Conservation (phyloP, 208 protist genomes). For the Leptomonas pyrrhocoris region DNA sequence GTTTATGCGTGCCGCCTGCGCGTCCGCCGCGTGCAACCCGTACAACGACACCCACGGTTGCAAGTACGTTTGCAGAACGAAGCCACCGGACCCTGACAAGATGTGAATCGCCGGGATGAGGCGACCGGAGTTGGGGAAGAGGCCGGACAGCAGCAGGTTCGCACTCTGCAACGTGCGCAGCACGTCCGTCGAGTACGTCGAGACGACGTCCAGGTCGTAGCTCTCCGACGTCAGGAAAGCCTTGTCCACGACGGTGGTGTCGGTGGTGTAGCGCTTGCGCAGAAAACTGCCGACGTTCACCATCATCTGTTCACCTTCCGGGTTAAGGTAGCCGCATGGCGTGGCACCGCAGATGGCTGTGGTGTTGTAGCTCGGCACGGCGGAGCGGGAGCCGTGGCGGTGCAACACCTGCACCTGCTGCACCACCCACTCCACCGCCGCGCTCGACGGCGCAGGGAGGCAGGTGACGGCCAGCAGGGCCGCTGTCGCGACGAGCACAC, state of each 20-base stretch:
- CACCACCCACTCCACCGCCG: conserved; percentile 18
- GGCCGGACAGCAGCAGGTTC: conserved; percentile 33
- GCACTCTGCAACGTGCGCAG: conserved; percentile 58
- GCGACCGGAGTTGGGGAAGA: conserved; percentile 33
- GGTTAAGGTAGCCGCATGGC: conserved; percentile 52
- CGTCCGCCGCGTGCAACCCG: conserved; percentile 8
- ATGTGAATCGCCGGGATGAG: conserved; percentile 58
- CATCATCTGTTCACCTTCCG: conserved; percentile 40
- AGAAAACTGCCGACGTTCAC: conserved; percentile 45
- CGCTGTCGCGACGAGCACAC: conserved; percentile 7
- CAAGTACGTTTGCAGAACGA: conserved; percentile 30
- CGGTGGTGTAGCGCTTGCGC: conserved; percentile 38
- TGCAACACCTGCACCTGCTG: conserved; percentile 47
- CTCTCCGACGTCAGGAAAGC: conserved; percentile 29
- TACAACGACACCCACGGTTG: conserved; percentile 31
- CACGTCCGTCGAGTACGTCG: conserved; percentile 53
- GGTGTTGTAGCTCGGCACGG: conserved; percentile 23
- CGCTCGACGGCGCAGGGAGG: conserved; percentile 17
- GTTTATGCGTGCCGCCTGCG: conserved; percentile 18
- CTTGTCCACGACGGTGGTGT: conserved; percentile 20
- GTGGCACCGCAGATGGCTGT: conserved; percentile 35
- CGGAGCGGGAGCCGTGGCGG: conserved; percentile 49
- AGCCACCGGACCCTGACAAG: conserved; percentile 3
- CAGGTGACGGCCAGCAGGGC: conserved; percentile 16
- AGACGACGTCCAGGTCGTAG: conserved; percentile 49